A percentile compares a stretch with the other conserved stretches of the same genome.
phyloP scores from a whole-genome alignment of 2,329 filamentous ascomycete genomes.

The Purpureocillium takamizusanense region DNA sequence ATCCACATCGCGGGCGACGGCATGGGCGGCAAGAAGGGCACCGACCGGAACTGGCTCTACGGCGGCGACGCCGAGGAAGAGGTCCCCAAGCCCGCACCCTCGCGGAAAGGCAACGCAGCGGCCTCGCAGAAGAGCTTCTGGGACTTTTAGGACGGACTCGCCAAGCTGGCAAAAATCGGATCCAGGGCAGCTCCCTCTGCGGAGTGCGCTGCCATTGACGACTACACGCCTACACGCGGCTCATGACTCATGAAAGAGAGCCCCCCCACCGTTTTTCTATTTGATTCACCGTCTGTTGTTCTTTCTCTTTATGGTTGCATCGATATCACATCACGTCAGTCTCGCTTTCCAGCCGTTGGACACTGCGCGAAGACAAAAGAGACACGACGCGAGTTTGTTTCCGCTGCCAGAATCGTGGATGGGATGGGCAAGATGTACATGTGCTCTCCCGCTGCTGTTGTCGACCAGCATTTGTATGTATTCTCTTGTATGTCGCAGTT shows the following conservation, averaged over 20 bases:
- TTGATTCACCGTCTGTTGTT: too few species aligned
- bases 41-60: slow-evolving; percentile 48
- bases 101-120: slow-evolving; percentile 23
- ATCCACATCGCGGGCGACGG: slow-evolving; percentile 48
- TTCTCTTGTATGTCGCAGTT: neutral
- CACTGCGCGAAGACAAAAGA: too few species aligned
- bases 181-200: neutral
- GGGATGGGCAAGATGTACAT: too few species aligned
- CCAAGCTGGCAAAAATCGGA: slow-evolving; percentile 6
- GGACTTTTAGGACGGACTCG: slow-evolving; percentile 30
- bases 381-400: too few species aligned
- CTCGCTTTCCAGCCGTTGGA: too few species aligned
- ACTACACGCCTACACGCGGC: slow-evolving; percentile 21
- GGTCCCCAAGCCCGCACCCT: slow-evolving; percentile 16
- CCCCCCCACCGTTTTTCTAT: slow-evolving; percentile 5
- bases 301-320: too few species aligned
- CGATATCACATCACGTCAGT: neutral
- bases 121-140: slow-evolving; percentile 32
- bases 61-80: slow-evolving; percentile 42
- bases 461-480: neutral
- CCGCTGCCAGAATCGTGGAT: too few species aligned
- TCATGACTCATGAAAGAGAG: slow-evolving; percentile 21
- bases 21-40: slow-evolving; percentile 52
- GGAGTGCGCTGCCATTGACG: slow-evolving; percentile 9
- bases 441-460: too few species aligned